Conservation (phyloP, 495 filamentous ascomycete genomes). For the Bryoglossum gracile region DNA sequence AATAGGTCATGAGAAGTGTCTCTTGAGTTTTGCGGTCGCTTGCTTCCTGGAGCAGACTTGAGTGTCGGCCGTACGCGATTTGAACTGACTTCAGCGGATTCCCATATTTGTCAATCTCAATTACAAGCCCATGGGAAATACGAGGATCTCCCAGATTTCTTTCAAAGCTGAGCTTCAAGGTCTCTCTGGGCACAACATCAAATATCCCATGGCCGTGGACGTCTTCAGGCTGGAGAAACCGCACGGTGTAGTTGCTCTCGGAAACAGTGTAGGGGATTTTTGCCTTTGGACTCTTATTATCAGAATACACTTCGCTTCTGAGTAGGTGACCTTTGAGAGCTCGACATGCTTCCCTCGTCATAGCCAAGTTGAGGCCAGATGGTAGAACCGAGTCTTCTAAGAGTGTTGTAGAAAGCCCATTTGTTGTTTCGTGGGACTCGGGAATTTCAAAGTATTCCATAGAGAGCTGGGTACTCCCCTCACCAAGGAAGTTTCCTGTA, state of each 20-base stretch:
- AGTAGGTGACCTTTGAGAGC: constrained; percentile 22
- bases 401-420: not conserved
- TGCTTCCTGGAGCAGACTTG: no score
- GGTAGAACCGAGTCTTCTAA: not conserved
- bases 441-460: no score
- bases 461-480: no score
- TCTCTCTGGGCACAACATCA: not conserved
- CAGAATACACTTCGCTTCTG: constrained; percentile 23
- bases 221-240: constrained; percentile 8
- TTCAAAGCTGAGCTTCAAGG: no score
- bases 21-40: no score
- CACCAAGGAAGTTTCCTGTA: constrained; percentile 9
- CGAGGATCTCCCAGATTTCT: no score
- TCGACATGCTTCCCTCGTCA: constrained; percentile 17
- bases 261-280: constrained; percentile 10
- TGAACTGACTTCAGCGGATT: no score
- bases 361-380: not conserved
- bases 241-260: constrained; percentile 9
- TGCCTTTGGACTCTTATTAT: constrained; percentile 7
- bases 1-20: no score
- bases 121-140: no score
- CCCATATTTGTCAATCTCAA: no score
- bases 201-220: not conserved
- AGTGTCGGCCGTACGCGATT: no score
- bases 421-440: not conserved